Evolutionary conservation across 805 yeast species (phyloP), one percentile per base, ranked within the genome.

Genomic region (Yarrowia yakushimensis): DNA sequence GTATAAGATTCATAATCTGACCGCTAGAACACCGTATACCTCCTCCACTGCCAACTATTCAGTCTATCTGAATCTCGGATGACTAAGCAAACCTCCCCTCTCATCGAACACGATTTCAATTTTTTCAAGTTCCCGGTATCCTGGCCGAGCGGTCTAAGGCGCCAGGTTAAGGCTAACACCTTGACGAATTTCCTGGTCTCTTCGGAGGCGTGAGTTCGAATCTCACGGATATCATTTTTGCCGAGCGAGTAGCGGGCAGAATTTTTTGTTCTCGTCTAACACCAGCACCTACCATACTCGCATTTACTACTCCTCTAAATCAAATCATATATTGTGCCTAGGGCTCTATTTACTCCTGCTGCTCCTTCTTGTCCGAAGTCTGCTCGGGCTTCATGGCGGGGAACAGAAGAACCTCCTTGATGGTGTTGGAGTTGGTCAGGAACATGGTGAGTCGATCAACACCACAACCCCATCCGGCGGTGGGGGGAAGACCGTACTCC

Each of bases 381-480:
- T 77, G 82, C 73, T 94, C 99, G 48, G 98, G 99, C 82, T 92
- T 94, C 85, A 93, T 90, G 66, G 98, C 92, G 77, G 99, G 99
- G 96, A 93, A 93, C 76, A 94, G 80, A 70, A 93, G 82, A 54
- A 93, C 98, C 81, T 93, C 99, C 86, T 97, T 90, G 73, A 93
- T 93, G 69, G 97, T 89, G 81, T 91, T 88, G 64, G 97, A 89
- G 78, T 94, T 85, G 66, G 98, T 94, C 80, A 94, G 84, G 82
- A 94, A 94, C 99, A 93, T 93, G 73, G 97, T 91, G 73, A 93
- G 76, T 82, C 99, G 88, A 79, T 93, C 99, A 69, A 93, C 92
- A 83, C 99, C 99, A 79, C 96, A 87, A 71, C 99, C 99, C 98
- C 98, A 93, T 70, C 99, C 99, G 77, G 96, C 98, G 70, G 98